Evolutionary conservation across 352 stramenopile species (phyloP).

Genomic region (Halophytophthora polymorphica): DNA sequence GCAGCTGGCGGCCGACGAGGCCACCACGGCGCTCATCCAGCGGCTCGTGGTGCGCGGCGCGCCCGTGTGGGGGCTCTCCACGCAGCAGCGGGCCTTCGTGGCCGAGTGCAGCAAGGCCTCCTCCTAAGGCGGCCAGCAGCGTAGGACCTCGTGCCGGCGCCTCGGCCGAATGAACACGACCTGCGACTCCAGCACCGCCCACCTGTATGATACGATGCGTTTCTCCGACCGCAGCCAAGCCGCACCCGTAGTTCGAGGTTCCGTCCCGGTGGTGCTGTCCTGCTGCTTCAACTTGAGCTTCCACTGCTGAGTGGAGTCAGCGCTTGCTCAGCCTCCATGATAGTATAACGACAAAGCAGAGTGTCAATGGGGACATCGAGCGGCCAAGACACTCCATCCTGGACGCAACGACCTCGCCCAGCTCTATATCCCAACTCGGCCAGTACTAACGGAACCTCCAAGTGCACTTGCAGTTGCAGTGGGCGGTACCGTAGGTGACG

Average conservation of each 20-base stretch:
- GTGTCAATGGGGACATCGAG: not conserved
- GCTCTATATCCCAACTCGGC: too few relatives aligned
- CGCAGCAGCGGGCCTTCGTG: slow-evolving; percentile 72
- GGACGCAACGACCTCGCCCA: not conserved
- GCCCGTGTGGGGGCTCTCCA: slow-evolving; percentile 73
- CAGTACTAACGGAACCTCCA: too few relatives aligned
- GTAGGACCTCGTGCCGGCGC: too few relatives aligned
- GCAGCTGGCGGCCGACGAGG: slow-evolving; percentile 36
- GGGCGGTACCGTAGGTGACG: not conserved
- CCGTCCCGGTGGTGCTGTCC: too few relatives aligned
- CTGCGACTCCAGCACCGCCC: slow-evolving; percentile 3
- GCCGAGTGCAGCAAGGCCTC: slow-evolving; percentile 41
- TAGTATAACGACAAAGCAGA: too few relatives aligned
- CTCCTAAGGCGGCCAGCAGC: slow-evolving; percentile 5
- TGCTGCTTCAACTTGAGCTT: too few relatives aligned
- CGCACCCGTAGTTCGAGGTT: too few relatives aligned
- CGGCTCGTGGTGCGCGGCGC: slow-evolving; percentile 68
- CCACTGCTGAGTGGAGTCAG: too few relatives aligned
- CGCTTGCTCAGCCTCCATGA: too few relatives aligned
- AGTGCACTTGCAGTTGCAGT: too few relatives aligned
- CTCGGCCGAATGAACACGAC: slow-evolving; percentile 1
- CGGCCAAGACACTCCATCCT: not conserved
- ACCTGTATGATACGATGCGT: not conserved
- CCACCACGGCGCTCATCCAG: slow-evolving; percentile 45
- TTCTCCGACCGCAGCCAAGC: too few relatives aligned